These are phyloP conservation scores for Penicillium sp. DNA, from an alignment of 2,329 filamentous ascomycete genomes.

Conservation along the genomic window DNA sequence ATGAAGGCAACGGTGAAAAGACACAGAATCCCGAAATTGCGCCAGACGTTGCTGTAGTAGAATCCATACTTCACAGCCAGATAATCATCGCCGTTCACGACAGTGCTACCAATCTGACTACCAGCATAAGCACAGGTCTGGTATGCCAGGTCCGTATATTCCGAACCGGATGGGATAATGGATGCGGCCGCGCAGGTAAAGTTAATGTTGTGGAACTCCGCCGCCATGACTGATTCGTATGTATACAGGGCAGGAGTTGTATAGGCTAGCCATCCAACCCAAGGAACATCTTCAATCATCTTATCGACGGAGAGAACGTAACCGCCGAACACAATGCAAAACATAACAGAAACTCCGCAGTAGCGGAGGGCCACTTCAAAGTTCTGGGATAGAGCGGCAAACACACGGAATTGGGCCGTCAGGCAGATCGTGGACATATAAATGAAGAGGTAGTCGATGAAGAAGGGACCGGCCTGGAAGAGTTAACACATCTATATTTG, in stretches of 20 bases:
- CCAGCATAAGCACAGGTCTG: constrained; percentile 61
- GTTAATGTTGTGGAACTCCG: constrained; percentile 57
- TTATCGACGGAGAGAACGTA: constrained; percentile 63
- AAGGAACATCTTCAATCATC: constrained; percentile 56
- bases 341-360: constrained; percentile 58
- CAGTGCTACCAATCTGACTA: constrained; percentile 49
- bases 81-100: constrained; percentile 56
- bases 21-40: constrained; percentile 73
- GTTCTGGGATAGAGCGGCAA: constrained; percentile 59
- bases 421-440: constrained; percentile 59
- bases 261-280: constrained; percentile 60
- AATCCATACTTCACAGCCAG: constrained; percentile 52
- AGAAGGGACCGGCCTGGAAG: constrained; percentile 57
- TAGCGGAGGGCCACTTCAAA: constrained; percentile 64
- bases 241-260: constrained; percentile 54
- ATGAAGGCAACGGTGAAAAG: constrained; percentile 71
- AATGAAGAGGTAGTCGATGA: constrained; percentile 61
- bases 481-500: neutral
- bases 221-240: constrained; percentile 64
- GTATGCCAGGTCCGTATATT: constrained; percentile 50
- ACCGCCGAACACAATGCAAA: constrained; percentile 61
- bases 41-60: constrained; percentile 58
- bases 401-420: constrained; percentile 61
- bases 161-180: constrained; percentile 57
- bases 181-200: constrained; percentile 58